Conservation (phyloP, 805 yeast genomes). For the Yarrowia deformans region DNA sequence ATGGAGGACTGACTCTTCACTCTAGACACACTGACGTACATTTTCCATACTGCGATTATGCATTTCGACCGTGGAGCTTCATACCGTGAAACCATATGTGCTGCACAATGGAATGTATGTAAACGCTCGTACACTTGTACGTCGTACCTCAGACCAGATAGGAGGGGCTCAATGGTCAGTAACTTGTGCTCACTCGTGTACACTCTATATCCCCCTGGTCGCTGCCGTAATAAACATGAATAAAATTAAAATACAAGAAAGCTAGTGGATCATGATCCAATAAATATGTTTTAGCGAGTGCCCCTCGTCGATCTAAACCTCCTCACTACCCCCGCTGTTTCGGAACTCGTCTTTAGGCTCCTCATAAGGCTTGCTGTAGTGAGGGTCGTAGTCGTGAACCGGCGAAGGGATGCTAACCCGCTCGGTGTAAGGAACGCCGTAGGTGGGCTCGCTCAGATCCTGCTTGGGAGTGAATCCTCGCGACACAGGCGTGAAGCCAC, state of each 20-base stretch:
- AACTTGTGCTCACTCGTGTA: too few relatives aligned
- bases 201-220: too few relatives aligned
- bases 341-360: constrained; percentile 36
- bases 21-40: not conserved
- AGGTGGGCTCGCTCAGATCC: constrained; percentile 33
- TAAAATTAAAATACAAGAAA: constrained; percentile 35
- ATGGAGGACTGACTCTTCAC: not conserved
- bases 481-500: constrained; percentile 23
- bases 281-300: constrained; percentile 19
- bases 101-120: too few relatives aligned
- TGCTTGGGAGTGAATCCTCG: constrained; percentile 9
- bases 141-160: too few relatives aligned
- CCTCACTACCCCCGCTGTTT: constrained; percentile 25
- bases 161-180: too few relatives aligned
- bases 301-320: not conserved
- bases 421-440: constrained; percentile 18
- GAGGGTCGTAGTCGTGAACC: constrained; percentile 30
- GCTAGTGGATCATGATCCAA: constrained; percentile 33
- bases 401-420: constrained; percentile 29
- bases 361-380: constrained; percentile 32
- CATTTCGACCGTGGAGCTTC: not conserved
- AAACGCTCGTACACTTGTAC: too few relatives aligned
- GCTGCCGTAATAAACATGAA: not conserved
- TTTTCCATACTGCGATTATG: not conserved
- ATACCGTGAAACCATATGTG: too few relatives aligned